A percentile compares a stretch with the other conserved stretches of the same genome.
Conservation (phyloP, 768 basidiomycete species). For the Mrakia frigida region DNA sequence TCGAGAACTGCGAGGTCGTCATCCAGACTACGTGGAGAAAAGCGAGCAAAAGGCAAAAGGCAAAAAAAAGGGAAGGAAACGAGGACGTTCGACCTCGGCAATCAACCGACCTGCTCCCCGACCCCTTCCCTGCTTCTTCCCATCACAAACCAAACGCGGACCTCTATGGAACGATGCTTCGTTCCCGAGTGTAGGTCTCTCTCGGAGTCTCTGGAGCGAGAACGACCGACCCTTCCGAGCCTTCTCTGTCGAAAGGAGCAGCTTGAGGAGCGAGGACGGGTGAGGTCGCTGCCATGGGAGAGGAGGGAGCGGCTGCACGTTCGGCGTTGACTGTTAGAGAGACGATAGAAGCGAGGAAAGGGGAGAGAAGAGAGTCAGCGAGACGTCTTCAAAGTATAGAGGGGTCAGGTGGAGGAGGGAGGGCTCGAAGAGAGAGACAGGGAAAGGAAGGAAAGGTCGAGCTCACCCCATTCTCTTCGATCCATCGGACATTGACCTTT, state of each 20-base stretch:
- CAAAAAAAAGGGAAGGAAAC: background rate
- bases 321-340: constrained; percentile 18
- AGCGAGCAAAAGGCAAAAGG: background rate
- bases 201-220: background rate
- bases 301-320: constrained; percentile 13
- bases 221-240: background rate
- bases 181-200: too few relatives aligned
- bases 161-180: too few relatives aligned
- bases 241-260: background rate
- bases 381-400: background rate
- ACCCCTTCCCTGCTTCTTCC: background rate
- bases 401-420: background rate
- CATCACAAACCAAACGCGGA: background rate
- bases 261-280: background rate
- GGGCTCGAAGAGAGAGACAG: too few relatives aligned
- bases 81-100: background rate
- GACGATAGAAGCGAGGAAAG: background rate
- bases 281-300: constrained; percentile 15
- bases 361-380: background rate
- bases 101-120: background rate
- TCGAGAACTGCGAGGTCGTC: too few relatives aligned
- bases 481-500: constrained; percentile 99
- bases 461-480: constrained; percentile 79
- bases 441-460: background rate
- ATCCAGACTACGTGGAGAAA: background rate